These are phyloP conservation scores for Physaria fendleri DNA, from an alignment of 345 rosid species.

Conservation along the genomic window DNA sequence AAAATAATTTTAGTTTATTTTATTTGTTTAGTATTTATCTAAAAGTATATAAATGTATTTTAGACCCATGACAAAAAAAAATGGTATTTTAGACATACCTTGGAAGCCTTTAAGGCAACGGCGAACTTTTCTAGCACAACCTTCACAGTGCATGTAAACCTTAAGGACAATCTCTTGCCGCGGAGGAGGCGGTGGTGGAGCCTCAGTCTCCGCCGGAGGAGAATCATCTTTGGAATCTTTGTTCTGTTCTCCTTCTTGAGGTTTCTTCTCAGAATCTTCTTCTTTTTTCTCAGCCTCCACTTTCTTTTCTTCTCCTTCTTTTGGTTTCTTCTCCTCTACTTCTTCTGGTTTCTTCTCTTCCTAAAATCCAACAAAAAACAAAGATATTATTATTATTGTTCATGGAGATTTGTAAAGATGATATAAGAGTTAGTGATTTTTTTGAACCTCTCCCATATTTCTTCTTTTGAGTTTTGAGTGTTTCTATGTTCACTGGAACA, in stretches of 20 bases:
- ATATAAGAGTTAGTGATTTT: constrained; percentile 26
- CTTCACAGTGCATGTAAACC: constrained; percentile 99
- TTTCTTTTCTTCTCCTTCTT: constrained; percentile 31
- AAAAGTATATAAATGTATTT: no score
- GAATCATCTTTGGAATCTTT: constrained; percentile 30
- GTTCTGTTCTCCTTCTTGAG: constrained; percentile 36
- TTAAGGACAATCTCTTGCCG: constrained; percentile 67
- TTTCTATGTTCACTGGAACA: constrained; percentile 23
- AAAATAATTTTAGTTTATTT: not conserved
- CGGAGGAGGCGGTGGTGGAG: constrained; percentile 54
- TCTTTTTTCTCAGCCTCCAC: constrained; percentile 39
- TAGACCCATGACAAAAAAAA: no score
- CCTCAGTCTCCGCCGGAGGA: constrained; percentile 17
- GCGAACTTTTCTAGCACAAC: constrained; percentile 92
- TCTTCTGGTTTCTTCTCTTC: constrained; percentile 33
- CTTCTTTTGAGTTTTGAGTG: constrained; percentile 3
- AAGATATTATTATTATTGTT: not conserved
- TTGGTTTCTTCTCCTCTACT: constrained; percentile 28
- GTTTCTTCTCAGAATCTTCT: constrained; percentile 32
- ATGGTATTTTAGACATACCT: constrained; percentile 39
- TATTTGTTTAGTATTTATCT: no score
- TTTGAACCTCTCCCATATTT: constrained; percentile 38
- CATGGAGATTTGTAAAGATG: constrained; percentile 18
- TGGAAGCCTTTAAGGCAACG: constrained; percentile 75
- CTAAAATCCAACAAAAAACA: not conserved